Percentiles rank a stretch among this genome's conserved stretches.
These are phyloP conservation scores for Leptographium radiaticola DNA, from an alignment of 2,329 filamentous ascomycete species.

Conservation along the genomic window DNA sequence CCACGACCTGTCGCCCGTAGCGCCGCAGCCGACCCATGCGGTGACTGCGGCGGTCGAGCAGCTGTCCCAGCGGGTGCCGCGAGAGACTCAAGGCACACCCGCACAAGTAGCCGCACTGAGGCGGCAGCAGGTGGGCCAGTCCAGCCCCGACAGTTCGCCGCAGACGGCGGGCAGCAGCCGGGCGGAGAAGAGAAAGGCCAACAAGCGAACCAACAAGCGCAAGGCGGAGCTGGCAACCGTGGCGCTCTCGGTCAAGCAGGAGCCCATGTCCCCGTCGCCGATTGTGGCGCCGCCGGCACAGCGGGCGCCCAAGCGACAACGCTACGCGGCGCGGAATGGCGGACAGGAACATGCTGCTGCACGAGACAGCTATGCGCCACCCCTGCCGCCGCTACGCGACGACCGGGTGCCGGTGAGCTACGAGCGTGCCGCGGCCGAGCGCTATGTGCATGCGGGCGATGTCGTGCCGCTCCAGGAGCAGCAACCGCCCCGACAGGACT, in stretches of 20 bases:
- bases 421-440: conserved; percentile 16
- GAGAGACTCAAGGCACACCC: conserved; percentile 20
- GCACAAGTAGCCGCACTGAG: conserved; percentile 47
- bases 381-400: conserved; percentile 9
- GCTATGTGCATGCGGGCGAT: conserved; percentile 13
- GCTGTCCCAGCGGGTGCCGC: not conserved
- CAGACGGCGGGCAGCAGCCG: conserved; percentile 21
- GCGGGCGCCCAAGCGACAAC: conserved; percentile 44
- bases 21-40: conserved; percentile 62
- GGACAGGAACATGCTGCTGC: conserved; percentile 27
- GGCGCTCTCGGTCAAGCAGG: conserved; percentile 47
- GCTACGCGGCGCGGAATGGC: conserved; percentile 28
- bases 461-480: not conserved
- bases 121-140: conserved; percentile 31
- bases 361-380: conserved; percentile 19
- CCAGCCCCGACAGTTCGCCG: conserved; percentile 48
- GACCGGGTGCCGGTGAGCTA: conserved; percentile 23
- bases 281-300: conserved; percentile 37
- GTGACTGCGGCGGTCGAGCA: conserved; percentile 34
- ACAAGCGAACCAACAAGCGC: conserved; percentile 39
- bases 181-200: conserved; percentile 35
- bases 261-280: conserved; percentile 52
- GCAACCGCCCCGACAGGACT: conserved; percentile 7
- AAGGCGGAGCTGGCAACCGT: conserved; percentile 35
- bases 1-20: conserved; percentile 60